Evolutionary conservation across 2,329 filamentous ascomycete species (phyloP).

Genomic region (Microsporum ferrugineum): DNA sequence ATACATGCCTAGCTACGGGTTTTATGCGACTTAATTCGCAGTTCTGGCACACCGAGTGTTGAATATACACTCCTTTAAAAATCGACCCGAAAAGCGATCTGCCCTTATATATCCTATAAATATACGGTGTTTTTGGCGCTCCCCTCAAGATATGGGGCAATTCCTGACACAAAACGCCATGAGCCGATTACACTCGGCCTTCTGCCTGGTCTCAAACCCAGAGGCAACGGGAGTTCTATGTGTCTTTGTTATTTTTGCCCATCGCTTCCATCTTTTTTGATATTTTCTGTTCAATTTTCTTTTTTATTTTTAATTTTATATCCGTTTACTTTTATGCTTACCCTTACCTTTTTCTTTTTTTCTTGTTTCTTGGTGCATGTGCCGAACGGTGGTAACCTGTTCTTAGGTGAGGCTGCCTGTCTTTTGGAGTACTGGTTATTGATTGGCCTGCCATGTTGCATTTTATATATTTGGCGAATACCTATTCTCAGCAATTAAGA

Average conservation of each 20-base stretch:
- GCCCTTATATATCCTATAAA: not conserved
- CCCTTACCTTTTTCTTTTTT: not conserved
- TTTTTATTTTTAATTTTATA: not conserved
- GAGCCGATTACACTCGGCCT: not conserved
- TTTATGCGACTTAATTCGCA: not conserved
- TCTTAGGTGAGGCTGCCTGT: not conserved
- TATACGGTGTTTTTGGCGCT: not conserved
- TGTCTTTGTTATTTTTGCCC: not conserved
- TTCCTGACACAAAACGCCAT: too few species aligned
- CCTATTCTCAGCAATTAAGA: not conserved
- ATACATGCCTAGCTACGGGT: conserved; percentile 32
- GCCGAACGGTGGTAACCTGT: not conserved
- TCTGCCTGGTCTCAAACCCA: not conserved
- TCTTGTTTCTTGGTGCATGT: not conserved
- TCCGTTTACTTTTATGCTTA: not conserved
- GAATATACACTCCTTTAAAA: not conserved
- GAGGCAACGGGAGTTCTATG: not conserved
- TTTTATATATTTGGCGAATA: not conserved
- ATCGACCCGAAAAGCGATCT: not conserved
- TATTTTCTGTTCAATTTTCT: not conserved
- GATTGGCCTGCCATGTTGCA: not conserved
- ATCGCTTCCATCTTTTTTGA: not conserved
- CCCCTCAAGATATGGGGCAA: not conserved
- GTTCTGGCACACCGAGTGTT: not conserved
- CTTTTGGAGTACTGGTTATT: not conserved